Evolutionary conservation across 1,139 yeast species (phyloP).

Genomic region (Suhomyces maxii): DNA sequence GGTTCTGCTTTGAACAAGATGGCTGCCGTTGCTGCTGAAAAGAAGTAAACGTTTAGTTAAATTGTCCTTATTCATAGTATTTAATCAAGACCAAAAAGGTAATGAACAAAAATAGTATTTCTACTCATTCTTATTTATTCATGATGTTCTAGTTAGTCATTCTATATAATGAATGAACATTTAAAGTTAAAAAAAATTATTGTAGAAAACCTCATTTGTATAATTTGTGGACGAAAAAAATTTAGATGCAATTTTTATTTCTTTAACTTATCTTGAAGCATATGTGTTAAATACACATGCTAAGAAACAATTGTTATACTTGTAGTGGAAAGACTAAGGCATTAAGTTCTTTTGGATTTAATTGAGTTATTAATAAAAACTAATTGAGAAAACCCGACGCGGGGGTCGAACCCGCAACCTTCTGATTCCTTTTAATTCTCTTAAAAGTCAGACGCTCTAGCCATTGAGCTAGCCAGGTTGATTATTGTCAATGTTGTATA

Average conservation of each 20-base stretch:
- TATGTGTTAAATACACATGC: too few relatives aligned
- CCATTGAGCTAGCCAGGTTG: conserved; percentile 10
- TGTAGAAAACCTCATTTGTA: not conserved
- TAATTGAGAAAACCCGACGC: conserved; percentile 19
- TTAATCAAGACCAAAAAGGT: conserved; percentile 6
- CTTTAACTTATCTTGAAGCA: too few relatives aligned
- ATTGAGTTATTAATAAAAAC: too few relatives aligned
- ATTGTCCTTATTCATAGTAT: conserved; percentile 4
- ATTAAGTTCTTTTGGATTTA: too few relatives aligned
- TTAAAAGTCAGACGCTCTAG: conserved; percentile 11
- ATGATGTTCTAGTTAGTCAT: conserved; percentile 4
- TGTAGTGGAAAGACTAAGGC: too few relatives aligned
- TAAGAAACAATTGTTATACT: too few relatives aligned
- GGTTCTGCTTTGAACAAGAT: conserved; percentile 99
- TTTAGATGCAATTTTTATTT: too few relatives aligned
- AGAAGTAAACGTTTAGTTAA: conserved; percentile 3
- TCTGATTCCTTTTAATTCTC: conserved; percentile 12
- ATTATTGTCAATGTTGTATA: too few relatives aligned
- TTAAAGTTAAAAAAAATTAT: too few relatives aligned
- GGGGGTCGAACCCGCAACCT: conserved; percentile 30
- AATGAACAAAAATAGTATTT: conserved; percentile 5
- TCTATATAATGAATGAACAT: not conserved
- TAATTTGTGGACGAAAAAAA: not conserved
- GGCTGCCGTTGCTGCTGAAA: conserved; percentile 51
- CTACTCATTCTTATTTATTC: conserved; percentile 9